Evolutionary conservation across 495 filamentous ascomycete genomes (phyloP).

Genomic region (Aspergillus indologenus): DNA sequence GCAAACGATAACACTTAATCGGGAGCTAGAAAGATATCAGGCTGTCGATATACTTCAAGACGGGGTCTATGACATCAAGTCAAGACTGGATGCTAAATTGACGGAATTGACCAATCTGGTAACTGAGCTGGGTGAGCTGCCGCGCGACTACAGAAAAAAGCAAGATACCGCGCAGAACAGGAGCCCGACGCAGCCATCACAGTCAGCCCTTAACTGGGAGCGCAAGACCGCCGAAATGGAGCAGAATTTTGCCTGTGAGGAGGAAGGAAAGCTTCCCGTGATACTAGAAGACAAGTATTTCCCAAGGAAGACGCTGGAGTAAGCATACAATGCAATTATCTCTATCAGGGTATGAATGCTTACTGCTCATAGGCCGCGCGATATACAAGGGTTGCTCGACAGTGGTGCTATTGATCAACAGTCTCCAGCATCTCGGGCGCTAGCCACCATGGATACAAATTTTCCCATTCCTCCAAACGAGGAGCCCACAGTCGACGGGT

Average conservation of each 20-base stretch:
- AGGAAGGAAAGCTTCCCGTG: constrained; percentile 66
- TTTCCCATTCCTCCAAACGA: constrained; percentile 12
- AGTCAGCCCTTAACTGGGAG: constrained; percentile 16
- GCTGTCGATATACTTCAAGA: constrained; percentile 38
- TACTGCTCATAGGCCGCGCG: constrained; percentile 34
- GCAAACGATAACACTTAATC: constrained; percentile 69
- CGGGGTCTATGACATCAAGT: constrained; percentile 64
- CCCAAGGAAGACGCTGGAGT: constrained; percentile 73
- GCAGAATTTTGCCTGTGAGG: constrained; percentile 28
- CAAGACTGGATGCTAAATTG: constrained; percentile 66
- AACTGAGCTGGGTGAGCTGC: constrained; percentile 54
- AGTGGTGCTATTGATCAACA: constrained; percentile 48
- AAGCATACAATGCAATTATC: constrained; percentile 24
- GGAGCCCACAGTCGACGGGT: constrained; percentile 39
- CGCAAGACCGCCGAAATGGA: constrained; percentile 17
- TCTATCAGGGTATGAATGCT: constrained; percentile 16
- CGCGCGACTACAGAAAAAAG: constrained; percentile 32
- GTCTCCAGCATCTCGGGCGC: constrained; percentile 66
- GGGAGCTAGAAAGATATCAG: constrained; percentile 57
- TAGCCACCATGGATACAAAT: constrained; percentile 50
- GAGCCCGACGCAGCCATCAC: constrained; percentile 21
- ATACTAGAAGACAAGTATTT: constrained; percentile 82
- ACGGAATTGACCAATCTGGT: constrained; percentile 64
- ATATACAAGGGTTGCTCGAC: constrained; percentile 43
- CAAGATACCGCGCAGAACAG: constrained; percentile 13